Evolutionary conservation across 23 red algal genomes (phyloP), one percentile per base, ranked within the genome.

Genomic region (Pyropia haitanensis): DNA sequence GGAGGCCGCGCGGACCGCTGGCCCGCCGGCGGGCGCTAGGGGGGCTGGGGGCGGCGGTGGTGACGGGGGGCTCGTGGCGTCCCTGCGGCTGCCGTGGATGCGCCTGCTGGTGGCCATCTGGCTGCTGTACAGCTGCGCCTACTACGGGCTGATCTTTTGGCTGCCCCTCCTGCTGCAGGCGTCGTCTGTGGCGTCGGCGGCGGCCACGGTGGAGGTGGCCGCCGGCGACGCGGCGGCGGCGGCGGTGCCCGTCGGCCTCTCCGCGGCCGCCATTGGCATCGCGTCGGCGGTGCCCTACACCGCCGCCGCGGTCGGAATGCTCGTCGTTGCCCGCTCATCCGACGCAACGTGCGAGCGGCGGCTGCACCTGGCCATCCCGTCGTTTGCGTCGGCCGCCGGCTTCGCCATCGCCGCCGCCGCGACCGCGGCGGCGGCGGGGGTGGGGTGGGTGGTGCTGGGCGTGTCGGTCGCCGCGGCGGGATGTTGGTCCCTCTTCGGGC

Each of bases 111-210:
- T 81, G 39, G 65, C 58, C 48, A 67, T 81, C 56, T 81, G 77
- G 77, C 31, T 81, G 9, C 33, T 81, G 31, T 81, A 81, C 30
- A 71, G 65, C 14, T 81, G 77, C 46, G 77, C 65, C 16, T 81
- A 81, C 49, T 81, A 81, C 51, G 77, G 77, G 1, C 70, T 81
- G 44, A 81, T 81, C 31, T 81, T 81, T 59, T 81, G 77, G 77
- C 77, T 81, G 57, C 77, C 77, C 8, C 77, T 81, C n/a, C 65
- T 81, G 18, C 53, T 81, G 13, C 70, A 81, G 56, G 39, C 39
- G 13, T 46, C 39, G 39, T 53, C 19, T 64, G 77, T 70, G 16
- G 70, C 77, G 23, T 61, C 70, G 17, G 39, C 39, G 10, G 7
- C 8, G 39, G 39, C 39, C 5, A 9, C 39, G 1, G 39, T 4